A percentile compares a stretch with the other conserved stretches of the same genome.
Conservation (phyloP, 139 green algal genomes). For the Desmodesmus armatus region DNA sequence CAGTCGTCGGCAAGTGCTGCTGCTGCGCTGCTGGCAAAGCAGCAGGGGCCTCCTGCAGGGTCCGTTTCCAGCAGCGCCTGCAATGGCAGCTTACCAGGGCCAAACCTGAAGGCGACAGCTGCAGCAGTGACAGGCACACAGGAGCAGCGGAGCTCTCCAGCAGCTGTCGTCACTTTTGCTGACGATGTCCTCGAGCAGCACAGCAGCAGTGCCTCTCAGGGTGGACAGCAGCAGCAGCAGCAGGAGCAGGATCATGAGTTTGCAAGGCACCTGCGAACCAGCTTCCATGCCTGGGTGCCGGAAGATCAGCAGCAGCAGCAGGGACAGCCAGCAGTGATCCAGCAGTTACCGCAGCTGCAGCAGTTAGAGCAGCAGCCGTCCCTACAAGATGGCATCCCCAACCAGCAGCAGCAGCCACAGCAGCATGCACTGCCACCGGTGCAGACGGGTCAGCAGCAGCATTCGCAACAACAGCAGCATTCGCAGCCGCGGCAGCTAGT, state of each 20-base stretch:
- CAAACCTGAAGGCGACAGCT: neutral
- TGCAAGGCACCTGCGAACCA: no score
- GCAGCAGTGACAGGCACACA: constrained; percentile 4
- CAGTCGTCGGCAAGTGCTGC: no score
- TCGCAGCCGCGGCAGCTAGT: neutral
- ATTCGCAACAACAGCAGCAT: constrained; percentile 3
- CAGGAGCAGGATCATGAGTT: constrained; percentile 8
- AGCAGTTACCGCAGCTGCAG: constrained; percentile 9
- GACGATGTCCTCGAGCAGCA: no score
- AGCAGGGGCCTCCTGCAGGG: no score
- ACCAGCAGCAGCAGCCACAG: constrained; percentile 9
- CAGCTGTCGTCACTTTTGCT: constrained; percentile 5
- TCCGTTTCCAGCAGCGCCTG: no score
- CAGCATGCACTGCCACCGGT: neutral
- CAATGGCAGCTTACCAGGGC: neutral
- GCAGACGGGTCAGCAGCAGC: neutral
- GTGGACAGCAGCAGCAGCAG: constrained; percentile 24
- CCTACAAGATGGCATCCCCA: no score
- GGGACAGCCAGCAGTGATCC: neutral
- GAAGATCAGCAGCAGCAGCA: neutral
- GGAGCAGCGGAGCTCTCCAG: neutral
- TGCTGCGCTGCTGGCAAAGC: no score
- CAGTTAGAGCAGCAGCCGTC: neutral
- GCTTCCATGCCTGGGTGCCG: no score
- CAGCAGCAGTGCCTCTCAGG: no score